Evolutionary conservation across 306 rosid genomes (phyloP).

Genomic region (Trifolium pratense): DNA sequence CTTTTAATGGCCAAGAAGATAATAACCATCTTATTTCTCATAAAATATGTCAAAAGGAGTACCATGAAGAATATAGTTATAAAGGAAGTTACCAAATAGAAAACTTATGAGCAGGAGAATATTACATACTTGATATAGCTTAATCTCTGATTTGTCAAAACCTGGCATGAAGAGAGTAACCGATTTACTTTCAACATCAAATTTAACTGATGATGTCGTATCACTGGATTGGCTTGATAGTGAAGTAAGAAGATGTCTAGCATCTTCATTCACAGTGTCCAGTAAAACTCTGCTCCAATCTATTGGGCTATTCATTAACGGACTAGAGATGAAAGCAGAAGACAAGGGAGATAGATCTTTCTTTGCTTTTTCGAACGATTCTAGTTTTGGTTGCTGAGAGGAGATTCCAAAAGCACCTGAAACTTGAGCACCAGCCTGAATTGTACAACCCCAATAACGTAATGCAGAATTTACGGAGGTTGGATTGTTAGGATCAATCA

Average conservation of each 20-base stretch:
- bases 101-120: slow-evolving; percentile 13
- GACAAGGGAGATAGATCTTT: slow-evolving; percentile 69
- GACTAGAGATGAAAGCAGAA: slow-evolving; percentile 66
- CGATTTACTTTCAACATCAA: slow-evolving; percentile 63
- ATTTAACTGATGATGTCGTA: slow-evolving; percentile 57
- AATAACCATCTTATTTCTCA: slow-evolving; percentile 17
- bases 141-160: slow-evolving; percentile 91
- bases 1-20: background rate
- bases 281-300: slow-evolving; percentile 64
- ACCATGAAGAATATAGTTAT: slow-evolving; percentile 1
- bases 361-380: slow-evolving; percentile 53
- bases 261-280: slow-evolving; percentile 50
- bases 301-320: slow-evolving; percentile 46
- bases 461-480: slow-evolving; percentile 70
- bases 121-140: slow-evolving; percentile 78
- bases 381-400: slow-evolving; percentile 49
- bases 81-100: background rate
- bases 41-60: slow-evolving; percentile 31
- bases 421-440: slow-evolving; percentile 88
- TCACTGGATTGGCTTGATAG: slow-evolving; percentile 49
- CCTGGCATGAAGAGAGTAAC: slow-evolving; percentile 93
- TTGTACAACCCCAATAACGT: slow-evolving; percentile 93
- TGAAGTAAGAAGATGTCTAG: slow-evolving; percentile 61
- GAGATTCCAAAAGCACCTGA: slow-evolving; percentile 75
- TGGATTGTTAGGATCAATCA: slow-evolving; percentile 74